These are phyloP conservation scores for Hymenoscyphus linearis DNA, from an alignment of 2,329 filamentous ascomycete genomes.

Conservation along the genomic window DNA sequence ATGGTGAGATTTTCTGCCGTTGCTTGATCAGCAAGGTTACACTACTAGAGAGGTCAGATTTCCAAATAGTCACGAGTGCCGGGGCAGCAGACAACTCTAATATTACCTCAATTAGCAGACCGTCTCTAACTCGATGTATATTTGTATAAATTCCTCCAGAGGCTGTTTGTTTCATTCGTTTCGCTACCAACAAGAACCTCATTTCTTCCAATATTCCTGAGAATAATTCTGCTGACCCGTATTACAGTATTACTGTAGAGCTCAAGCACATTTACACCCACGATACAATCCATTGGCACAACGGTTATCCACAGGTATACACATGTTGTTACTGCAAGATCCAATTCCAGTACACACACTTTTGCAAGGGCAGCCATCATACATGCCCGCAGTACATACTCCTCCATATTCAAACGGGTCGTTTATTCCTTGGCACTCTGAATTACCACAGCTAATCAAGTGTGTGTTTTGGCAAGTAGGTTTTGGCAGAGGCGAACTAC, in stretches of 20 bases:
- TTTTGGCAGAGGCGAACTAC: not conserved
- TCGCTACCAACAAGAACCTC: not conserved
- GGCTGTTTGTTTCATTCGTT: not conserved
- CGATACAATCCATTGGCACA: not conserved
- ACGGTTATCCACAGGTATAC: not conserved
- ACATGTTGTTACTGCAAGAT: not conserved
- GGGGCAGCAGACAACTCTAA: not conserved
- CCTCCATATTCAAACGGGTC: not conserved
- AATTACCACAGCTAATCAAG: not conserved
- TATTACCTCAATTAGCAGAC: not conserved
- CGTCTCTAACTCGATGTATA: not conserved
- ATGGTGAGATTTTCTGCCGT: not conserved
- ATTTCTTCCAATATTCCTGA: not conserved
- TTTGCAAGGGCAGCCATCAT: not conserved
- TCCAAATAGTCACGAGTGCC: not conserved
- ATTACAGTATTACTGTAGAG: not conserved
- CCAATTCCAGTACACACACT: not conserved
- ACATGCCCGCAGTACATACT: not conserved
- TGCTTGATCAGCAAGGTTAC: not conserved
- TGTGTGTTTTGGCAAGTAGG: not conserved
- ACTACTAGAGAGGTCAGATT: not conserved
- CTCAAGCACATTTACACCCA: not conserved
- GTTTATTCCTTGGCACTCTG: not conserved
- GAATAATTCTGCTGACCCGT: not conserved
- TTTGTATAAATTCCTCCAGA: not conserved